phyloP scores from a whole-genome alignment of 371 early-diverging fungal species.

The Rhizopus stolonifer region DNA sequence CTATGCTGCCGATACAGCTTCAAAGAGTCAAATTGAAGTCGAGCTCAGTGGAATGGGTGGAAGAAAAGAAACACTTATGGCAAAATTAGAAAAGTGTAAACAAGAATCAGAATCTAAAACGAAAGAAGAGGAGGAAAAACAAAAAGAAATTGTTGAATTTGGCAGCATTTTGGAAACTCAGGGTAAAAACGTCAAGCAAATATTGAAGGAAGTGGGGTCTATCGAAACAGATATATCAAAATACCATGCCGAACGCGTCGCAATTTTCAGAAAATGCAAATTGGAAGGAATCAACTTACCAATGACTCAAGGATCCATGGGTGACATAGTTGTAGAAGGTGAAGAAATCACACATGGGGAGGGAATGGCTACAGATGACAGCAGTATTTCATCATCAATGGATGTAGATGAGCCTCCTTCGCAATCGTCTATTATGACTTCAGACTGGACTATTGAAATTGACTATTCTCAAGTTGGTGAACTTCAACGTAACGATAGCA shows the following conservation, averaged over 20 bases:
- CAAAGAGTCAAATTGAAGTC: constrained; percentile 32
- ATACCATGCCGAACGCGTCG: constrained; percentile 70
- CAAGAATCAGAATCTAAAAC: constrained; percentile 46
- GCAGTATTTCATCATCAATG: constrained; percentile 35
- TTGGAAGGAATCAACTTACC: constrained; percentile 91
- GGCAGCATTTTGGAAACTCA: constrained; percentile 62
- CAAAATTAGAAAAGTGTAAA: constrained; percentile 21
- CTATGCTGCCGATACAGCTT: constrained; percentile 31
- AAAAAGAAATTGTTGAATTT: constrained; percentile 55
- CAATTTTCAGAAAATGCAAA: constrained; percentile 86
- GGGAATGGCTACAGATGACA: background rate
- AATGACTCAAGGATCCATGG: constrained; percentile 64
- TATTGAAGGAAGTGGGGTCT: constrained; percentile 60
- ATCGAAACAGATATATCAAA: constrained; percentile 79
- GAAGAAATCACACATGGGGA: constrained; percentile 17
- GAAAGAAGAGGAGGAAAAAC: constrained; percentile 47
- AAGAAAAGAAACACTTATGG: constrained; percentile 41
- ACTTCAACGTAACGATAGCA: constrained; percentile 50
- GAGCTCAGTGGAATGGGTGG: constrained; percentile 40
- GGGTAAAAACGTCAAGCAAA: constrained; percentile 65
- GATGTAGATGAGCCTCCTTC: constrained; percentile 56
- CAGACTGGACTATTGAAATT: constrained; percentile 57
- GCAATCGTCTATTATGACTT: constrained; percentile 34
- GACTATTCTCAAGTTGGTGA: constrained; percentile 60
- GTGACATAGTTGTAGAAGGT: constrained; percentile 69